Percentiles rank a stretch among this genome's conserved stretches.
Conservation (phyloP, 1,139 yeast genomes). For the Pichia sp. region DNA sequence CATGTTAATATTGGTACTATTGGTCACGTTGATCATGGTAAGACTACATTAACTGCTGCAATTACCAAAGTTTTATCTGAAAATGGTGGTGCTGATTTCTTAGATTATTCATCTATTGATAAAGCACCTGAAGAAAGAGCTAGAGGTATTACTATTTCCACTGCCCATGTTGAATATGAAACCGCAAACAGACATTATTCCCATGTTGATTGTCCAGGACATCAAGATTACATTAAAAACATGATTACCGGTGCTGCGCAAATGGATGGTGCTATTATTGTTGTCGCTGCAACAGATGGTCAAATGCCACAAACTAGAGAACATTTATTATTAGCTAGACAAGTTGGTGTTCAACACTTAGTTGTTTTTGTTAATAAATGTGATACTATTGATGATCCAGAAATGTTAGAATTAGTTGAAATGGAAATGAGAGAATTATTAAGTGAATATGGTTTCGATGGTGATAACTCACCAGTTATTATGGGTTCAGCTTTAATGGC, state of each 20-base stretch:
- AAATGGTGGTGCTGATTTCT: constrained; percentile 86
- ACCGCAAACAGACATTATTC: constrained; percentile 91
- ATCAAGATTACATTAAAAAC: constrained; percentile 96
- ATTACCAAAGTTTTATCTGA: constrained; percentile 89
- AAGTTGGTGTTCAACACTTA: constrained; percentile 96
- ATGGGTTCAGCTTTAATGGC: constrained; percentile 99
- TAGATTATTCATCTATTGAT: constrained; percentile 90
- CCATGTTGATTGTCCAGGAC: constrained; percentile 98
- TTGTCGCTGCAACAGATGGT: constrained; percentile 98
- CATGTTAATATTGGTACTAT: constrained; percentile 95
- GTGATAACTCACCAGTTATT: constrained; percentile 95
- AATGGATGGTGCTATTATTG: constrained; percentile 99
- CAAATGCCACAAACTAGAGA: constrained; percentile 99
- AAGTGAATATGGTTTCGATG: constrained; percentile 88
- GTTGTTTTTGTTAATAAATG: constrained; percentile 98
- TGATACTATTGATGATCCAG: constrained; percentile 96
- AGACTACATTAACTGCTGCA: constrained; percentile 96
- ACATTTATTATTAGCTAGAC: constrained; percentile 96
- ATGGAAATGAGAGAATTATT: constrained; percentile 99
- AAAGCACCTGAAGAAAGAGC: constrained; percentile 99
- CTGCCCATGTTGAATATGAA: constrained; percentile 95
- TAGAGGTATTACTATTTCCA: constrained; percentile 97
- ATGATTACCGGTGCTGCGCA: constrained; percentile 99
- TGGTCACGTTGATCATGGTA: constrained; percentile 98
- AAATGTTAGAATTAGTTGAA: constrained; percentile 98